Evolutionary conservation across 1,284 basidiomycete species (phyloP).

Genomic region (Ganoderma lingzhi): DNA sequence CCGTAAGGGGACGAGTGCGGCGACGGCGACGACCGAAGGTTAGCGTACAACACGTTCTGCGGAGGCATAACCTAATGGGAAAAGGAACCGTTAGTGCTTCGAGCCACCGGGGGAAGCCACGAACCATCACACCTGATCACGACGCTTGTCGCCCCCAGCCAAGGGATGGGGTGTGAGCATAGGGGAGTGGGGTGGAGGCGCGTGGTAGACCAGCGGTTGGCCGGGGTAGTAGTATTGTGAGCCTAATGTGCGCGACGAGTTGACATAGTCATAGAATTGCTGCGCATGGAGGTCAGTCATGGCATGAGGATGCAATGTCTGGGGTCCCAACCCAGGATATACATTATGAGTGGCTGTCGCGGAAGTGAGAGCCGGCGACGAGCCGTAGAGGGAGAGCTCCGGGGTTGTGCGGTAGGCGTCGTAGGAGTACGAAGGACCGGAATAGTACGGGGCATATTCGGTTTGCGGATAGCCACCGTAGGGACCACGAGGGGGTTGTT

Average conservation of each 20-base stretch:
- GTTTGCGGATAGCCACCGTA: conserved; percentile 61
- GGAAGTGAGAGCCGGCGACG: conserved; percentile 49
- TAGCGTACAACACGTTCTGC: conserved; percentile 50
- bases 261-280: conserved; percentile 71
- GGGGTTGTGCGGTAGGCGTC: conserved; percentile 60
- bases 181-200: conserved; percentile 56
- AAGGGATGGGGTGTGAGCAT: conserved; percentile 57
- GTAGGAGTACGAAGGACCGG: conserved; percentile 57
- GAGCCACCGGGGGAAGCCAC: neutral
- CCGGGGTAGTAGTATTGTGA: conserved; percentile 71
- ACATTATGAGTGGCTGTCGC: conserved; percentile 52
- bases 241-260: conserved; percentile 52
- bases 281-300: conserved; percentile 54
- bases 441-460: conserved; percentile 67
- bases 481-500: conserved; percentile 54
- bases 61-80: conserved; percentile 48
- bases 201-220: conserved; percentile 67
- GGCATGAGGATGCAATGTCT: conserved; percentile 53
- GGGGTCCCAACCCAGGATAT: conserved; percentile 55
- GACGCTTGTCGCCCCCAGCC: conserved; percentile 63
- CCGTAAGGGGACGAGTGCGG: conserved; percentile 53
- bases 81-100: conserved; percentile 19
- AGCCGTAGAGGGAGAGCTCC: conserved; percentile 61
- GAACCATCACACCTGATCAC: conserved; percentile 58
- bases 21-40: conserved; percentile 51